These are phyloP conservation scores for Colletotrichum tropicicola DNA, from an alignment of 2,329 filamentous ascomycete species.

Conservation along the genomic window DNA sequence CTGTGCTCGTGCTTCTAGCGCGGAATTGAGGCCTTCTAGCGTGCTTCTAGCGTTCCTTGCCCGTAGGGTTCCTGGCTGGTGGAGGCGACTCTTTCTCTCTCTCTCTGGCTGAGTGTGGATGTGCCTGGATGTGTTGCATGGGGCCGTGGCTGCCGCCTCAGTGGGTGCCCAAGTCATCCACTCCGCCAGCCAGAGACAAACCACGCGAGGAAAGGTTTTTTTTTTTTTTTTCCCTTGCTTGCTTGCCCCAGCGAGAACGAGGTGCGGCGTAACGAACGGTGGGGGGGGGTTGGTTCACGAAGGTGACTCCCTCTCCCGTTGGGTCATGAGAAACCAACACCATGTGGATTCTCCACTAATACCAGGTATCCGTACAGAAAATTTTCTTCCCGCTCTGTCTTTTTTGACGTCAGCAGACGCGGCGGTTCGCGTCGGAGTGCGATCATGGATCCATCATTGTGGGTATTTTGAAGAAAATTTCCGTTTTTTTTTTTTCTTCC, in stretches of 20 bases:
- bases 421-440: conserved; percentile 7
- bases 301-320: no score
- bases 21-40: conserved; percentile 8
- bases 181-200: no score
- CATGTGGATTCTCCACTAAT: conserved; percentile 6
- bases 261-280: background rate
- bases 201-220: background rate
- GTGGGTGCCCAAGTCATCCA: no score
- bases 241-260: background rate
- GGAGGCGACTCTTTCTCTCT: background rate
- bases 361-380: background rate
- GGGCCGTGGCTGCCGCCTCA: no score
- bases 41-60: conserved; percentile 16
- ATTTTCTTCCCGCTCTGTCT: background rate
- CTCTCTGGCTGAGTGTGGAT: no score
- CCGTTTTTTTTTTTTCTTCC: background rate
- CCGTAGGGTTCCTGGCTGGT: background rate
- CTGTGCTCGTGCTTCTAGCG: conserved; percentile 6
- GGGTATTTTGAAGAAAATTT: conserved; percentile 5
- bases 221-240: background rate
- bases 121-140: background rate
- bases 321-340: background rate
- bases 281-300: no score
- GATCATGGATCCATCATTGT: conserved; percentile 8
- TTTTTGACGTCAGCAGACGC: conserved; percentile 10